phyloP scores from a whole-genome alignment of 495 filamentous ascomycete species.

The Penicillium coprophilum region DNA sequence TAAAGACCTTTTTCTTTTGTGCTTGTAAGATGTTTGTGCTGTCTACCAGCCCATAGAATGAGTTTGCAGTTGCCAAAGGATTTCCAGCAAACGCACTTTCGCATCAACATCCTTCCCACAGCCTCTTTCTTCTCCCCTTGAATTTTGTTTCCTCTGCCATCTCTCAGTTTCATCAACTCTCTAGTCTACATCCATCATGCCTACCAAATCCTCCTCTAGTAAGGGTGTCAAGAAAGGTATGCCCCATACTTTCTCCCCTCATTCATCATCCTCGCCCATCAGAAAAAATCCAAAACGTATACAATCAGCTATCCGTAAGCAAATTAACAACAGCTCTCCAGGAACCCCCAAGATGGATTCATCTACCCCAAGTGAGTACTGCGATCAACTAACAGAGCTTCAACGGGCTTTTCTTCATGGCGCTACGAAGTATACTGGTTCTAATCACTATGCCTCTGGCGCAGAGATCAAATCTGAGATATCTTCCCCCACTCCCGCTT shows the following conservation, averaged over 20 bases:
- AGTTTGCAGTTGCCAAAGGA: neutral
- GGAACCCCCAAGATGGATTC: neutral
- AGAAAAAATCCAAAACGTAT: neutral
- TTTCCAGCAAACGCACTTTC: neutral
- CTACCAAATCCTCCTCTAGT: neutral
- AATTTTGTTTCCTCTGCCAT: neutral
- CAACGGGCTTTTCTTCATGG: neutral
- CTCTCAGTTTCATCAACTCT: neutral
- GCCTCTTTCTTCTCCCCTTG: neutral
- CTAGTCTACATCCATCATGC: neutral
- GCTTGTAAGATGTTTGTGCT: neutral
- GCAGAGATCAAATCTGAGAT: neutral
- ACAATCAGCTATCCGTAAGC: neutral
- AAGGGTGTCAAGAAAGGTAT: constrained; percentile 2
- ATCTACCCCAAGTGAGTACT: constrained; percentile 2
- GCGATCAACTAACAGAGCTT: neutral
- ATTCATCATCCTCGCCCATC: neutral
- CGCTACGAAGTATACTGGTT: neutral
- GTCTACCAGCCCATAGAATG: neutral
- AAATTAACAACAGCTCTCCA: neutral
- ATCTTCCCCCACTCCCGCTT: neutral
- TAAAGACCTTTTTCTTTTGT: neutral
- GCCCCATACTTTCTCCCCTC: neutral
- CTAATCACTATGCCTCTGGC: neutral
- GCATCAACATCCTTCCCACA: too few relatives aligned